Percentiles rank a stretch among this genome's conserved stretches.
These are phyloP conservation scores for Sphaceloma murrayae DNA, from an alignment of 2,329 filamentous ascomycete species.

Conservation along the genomic window DNA sequence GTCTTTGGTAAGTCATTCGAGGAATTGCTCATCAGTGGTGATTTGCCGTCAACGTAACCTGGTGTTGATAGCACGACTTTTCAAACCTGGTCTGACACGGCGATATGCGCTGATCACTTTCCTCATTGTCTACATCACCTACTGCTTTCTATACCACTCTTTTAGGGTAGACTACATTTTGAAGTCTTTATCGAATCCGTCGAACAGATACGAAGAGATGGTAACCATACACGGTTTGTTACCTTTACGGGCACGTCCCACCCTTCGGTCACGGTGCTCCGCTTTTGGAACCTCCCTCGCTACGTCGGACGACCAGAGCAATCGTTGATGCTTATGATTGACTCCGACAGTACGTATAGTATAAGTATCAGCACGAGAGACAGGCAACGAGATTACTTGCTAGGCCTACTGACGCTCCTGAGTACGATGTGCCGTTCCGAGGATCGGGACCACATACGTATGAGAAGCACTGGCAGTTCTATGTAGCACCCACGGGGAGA, in stretches of 20 bases:
- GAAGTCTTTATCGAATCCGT: constrained; percentile 51
- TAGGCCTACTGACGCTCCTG: constrained; percentile 39
- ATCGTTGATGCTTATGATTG: constrained; percentile 49
- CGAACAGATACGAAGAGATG: constrained; percentile 29
- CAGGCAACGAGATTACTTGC: constrained; percentile 41
- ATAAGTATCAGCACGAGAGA: constrained; percentile 37
- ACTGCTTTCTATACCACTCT: no score
- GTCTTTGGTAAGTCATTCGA: no score
- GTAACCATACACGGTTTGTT: constrained; percentile 17
- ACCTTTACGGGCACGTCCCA: constrained; percentile 35
- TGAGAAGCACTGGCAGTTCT: constrained; percentile 36
- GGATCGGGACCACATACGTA: constrained; percentile 21
- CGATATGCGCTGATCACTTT: constrained; percentile 20
- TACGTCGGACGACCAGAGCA: constrained; percentile 53
- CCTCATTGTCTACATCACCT: constrained; percentile 53
- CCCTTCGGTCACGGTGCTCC: constrained; percentile 57
- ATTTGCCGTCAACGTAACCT: no score
- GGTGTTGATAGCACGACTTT: constrained; percentile 16
- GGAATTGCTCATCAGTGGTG: no score
- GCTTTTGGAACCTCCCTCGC: constrained; percentile 51
- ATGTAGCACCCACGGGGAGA: constrained; percentile 29
- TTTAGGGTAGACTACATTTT: constrained; percentile 57
- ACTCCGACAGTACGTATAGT: constrained; percentile 52
- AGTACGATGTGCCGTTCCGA: constrained; percentile 28
- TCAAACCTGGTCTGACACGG: constrained; percentile 21